These are phyloP conservation scores for Cylindrodendrum hubeiense DNA, from an alignment of 2,329 filamentous ascomycete genomes.

Conservation along the genomic window DNA sequence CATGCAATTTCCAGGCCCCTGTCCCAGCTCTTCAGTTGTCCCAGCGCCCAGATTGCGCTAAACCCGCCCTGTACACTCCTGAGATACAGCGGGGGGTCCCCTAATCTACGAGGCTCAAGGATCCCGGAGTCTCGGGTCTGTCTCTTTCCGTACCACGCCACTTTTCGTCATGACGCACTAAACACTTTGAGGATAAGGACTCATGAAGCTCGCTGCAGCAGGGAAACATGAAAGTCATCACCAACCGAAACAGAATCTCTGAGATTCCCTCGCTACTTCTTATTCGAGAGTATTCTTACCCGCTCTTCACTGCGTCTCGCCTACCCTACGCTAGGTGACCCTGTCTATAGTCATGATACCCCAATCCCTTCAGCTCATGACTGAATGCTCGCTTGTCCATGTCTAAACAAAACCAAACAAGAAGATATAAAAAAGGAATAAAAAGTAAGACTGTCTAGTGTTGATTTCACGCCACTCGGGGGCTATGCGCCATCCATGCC, in stretches of 20 bases:
- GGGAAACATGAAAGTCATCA: not conserved
- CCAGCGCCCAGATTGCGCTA: conserved; percentile 20
- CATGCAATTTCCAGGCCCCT: conserved; percentile 7
- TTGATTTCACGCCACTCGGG: conserved; percentile 20
- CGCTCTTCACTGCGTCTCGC: not conserved
- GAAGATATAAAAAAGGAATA: conserved; percentile 25
- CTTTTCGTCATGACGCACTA: not conserved
- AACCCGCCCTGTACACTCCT: conserved; percentile 4
- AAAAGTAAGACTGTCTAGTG: conserved; percentile 30
- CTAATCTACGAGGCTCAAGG: not conserved
- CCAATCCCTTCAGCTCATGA: conserved; percentile 27
- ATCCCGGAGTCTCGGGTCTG: not conserved
- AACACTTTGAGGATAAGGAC: not conserved
- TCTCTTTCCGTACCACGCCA: not conserved
- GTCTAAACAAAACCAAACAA: conserved; percentile 39
- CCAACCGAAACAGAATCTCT: not conserved
- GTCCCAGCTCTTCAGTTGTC: conserved; percentile 16
- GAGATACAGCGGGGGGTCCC: conserved; percentile 13
- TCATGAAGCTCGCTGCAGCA: not conserved
- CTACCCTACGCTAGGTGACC: conserved; percentile 29
- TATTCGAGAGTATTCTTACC: not conserved
- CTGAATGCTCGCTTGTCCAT: conserved; percentile 33
- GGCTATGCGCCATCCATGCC: conserved; percentile 2
- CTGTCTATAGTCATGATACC: conserved; percentile 41
- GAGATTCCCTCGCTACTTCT: not conserved